Evolutionary conservation across 257 asterid genomes (phyloP).

Genomic region (Rhazya stricta): DNA sequence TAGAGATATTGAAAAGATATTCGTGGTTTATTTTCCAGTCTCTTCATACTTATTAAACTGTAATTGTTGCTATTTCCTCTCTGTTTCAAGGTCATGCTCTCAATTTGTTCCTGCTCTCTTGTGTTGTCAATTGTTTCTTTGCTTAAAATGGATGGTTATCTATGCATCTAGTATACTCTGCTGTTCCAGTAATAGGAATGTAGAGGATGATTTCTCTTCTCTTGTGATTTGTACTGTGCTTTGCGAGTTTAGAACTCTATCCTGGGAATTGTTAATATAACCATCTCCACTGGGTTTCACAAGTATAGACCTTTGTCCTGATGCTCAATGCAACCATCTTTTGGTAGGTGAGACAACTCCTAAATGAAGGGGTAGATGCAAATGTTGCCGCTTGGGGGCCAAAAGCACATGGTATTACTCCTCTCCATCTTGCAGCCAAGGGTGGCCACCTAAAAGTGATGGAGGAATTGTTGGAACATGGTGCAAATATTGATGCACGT

Average conservation of each 20-base stretch:
- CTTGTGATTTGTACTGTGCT: too few relatives aligned
- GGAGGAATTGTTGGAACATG: slow-evolving; percentile 82
- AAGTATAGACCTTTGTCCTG: not conserved
- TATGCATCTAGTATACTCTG: not conserved
- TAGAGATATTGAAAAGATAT: too few relatives aligned
- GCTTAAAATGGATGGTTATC: not conserved
- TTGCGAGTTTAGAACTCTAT: not conserved
- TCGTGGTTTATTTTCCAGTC: not conserved
- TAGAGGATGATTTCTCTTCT: not conserved
- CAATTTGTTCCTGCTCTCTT: not conserved
- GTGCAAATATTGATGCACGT: slow-evolving; percentile 95
- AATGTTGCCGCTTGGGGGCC: slow-evolving; percentile 94
- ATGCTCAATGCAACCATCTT: not conserved
- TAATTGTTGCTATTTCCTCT: not conserved
- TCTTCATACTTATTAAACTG: not conserved
- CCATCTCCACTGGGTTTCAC: not conserved
- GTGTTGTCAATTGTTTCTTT: not conserved
- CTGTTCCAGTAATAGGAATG: not conserved
- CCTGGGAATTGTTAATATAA: not conserved
- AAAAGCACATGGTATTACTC: slow-evolving; percentile 84
- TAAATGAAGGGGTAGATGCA: slow-evolving; percentile 76
- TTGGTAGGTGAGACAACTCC: slow-evolving; percentile 77
- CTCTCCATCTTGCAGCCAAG: slow-evolving; percentile 97
- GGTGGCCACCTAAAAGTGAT: slow-evolving; percentile 88
- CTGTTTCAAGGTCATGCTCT: not conserved